Evolutionary conservation across 2,329 filamentous ascomycete genomes (phyloP).

Genomic region (Epichloe bromicola): DNA sequence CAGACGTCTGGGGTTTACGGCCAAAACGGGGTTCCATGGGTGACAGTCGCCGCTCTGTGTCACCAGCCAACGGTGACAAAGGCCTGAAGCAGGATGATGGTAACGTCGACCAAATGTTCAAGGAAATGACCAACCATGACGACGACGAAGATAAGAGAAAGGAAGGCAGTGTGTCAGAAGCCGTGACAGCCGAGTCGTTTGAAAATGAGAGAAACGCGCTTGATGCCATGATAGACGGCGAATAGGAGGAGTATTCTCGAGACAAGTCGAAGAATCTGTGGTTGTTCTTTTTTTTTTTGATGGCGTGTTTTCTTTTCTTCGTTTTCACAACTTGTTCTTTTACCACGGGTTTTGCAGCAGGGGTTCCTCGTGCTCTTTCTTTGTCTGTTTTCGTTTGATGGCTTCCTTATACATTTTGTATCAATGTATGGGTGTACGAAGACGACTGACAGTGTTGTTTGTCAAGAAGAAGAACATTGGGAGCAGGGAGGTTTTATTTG

Average conservation of each 20-base stretch:
- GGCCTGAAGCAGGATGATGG: conserved; percentile 27
- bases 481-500: not conserved
- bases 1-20: conserved; percentile 30
- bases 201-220: conserved; percentile 34
- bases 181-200: conserved; percentile 28
- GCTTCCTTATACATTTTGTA: not conserved
- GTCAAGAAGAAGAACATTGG: not conserved
- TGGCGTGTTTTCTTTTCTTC: not conserved
- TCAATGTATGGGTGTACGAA: not conserved
- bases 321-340: not conserved
- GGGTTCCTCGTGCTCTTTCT: not conserved
- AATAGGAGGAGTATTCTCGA: conserved; percentile 13
- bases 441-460: not conserved
- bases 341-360: not conserved
- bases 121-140: conserved; percentile 40
- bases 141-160: conserved; percentile 30
- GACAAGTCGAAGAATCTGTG: not conserved
- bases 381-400: not conserved
- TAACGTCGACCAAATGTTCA: conserved; percentile 42
- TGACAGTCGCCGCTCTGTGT: conserved; percentile 14
- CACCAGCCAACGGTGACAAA: conserved; percentile 16
- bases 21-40: conserved; percentile 16
- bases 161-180: conserved; percentile 15
- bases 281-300: not conserved
- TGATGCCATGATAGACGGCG: conserved; percentile 31